Conservation (phyloP, 805 yeast genomes). For the Hanseniaspora clermontiae region DNA sequence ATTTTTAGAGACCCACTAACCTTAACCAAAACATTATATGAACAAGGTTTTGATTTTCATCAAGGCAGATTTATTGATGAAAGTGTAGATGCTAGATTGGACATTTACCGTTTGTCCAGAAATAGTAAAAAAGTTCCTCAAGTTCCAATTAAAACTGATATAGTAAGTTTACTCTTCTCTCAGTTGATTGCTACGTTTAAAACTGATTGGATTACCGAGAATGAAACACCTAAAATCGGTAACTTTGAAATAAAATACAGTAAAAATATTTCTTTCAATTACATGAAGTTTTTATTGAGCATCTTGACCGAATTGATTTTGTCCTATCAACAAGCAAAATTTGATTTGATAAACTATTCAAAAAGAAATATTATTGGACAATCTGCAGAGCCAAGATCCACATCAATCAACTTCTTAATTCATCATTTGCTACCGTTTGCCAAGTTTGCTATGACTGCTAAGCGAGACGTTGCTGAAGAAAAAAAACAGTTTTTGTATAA, state of each 20-base stretch:
- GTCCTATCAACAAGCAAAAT: conserved; percentile 68
- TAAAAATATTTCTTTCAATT: conserved; percentile 47
- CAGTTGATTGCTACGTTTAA: conserved; percentile 47
- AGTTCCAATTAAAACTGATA: conserved; percentile 33
- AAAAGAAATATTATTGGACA: conserved; percentile 36
- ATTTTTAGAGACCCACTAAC: not conserved
- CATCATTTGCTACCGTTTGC: conserved; percentile 56
- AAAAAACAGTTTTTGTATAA: conserved; percentile 35
- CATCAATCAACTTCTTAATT: conserved; percentile 62
- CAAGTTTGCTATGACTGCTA: conserved; percentile 21
- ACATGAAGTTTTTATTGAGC: conserved; percentile 57
- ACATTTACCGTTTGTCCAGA: not conserved
- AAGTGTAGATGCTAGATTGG: conserved; percentile 18
- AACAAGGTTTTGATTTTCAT: conserved; percentile 25
- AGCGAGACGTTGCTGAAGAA: conserved; percentile 26
- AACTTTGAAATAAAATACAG: conserved; percentile 29
- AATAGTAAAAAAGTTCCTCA: not conserved
- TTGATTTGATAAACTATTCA: conserved; percentile 69
- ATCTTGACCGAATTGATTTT: conserved; percentile 56
- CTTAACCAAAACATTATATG: not conserved
- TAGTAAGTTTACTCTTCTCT: conserved; percentile 48
- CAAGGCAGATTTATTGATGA: conserved; percentile 26
- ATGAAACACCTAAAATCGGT: conserved; percentile 21
- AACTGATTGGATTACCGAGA: conserved; percentile 33
- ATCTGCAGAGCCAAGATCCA: conserved; percentile 53